Evolutionary conservation across 75 land plant species (phyloP), one percentile per base, ranked within the genome.

Genomic region (Pseudotsuga menziesii): DNA sequence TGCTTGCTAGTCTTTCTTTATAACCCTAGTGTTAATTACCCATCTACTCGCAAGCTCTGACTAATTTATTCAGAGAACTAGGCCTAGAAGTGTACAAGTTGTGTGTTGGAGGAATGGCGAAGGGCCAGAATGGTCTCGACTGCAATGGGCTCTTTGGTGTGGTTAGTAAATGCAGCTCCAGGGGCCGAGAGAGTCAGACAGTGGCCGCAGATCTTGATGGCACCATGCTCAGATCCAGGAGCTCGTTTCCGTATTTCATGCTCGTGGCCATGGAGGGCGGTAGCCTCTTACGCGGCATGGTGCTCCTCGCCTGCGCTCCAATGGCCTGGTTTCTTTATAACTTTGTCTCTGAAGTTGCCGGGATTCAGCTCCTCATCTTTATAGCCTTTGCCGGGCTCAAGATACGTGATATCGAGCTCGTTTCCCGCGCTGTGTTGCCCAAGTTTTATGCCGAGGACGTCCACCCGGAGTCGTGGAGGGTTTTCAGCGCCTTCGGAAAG

Each of bases 241-340:
- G 84, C 77, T 88, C 94, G 58, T 96, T 94, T 69, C 99, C 99
- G 7, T 94, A 94, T 76, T 96, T 79, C 88, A 81, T 96, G 92
- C 95, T 96, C 12, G 82, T 92, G 16, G 99, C 99, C 0, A 62
- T 96, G 16, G 99, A 96, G 72, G 99, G 87, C 58, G 98, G 99
- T 22, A 86, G 95, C 83, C 78, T 91, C 5, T 11, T 92, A 0
- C 32, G 99, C 5, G 54, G 54, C 0, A 26, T 88, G 0, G 25
- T 89, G 19, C 95, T 97, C 19, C 79, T 94, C n/a, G 72, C 77
- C 20, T 61, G 84, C 16, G 75, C 82, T 25, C 99, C 99, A 0
- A 35, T 92, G 25, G 80, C 84, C 36, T 90, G 88, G 80, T 57
- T 89, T 20, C 56, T 81, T 8, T 89, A 89, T 84, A 44, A 82